Evolutionary conservation across 768 basidiomycete genomes (phyloP), one percentile per base, ranked within the genome.

Genomic region (Lentinula edodes): DNA sequence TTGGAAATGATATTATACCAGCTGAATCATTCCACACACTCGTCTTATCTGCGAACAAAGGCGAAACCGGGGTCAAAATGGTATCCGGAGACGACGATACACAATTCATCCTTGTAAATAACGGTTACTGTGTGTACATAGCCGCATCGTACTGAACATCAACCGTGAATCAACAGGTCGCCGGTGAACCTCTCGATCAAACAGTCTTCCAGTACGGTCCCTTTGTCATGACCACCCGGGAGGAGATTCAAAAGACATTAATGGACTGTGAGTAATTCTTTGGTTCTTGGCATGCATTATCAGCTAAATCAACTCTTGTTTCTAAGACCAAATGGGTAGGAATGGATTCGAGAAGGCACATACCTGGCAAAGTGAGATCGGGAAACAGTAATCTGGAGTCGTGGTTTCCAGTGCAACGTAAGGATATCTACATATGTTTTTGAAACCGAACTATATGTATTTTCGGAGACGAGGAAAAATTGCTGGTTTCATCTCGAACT

Each of bases 341-440:
- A 97, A 98, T 69, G 96, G 96, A 4, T 98, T 98, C 71, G 96
- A 98, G 74, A 87, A 86, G 65, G 95, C 88, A 6, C 87, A 86
- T 64, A 86, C 78, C 15, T 98, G 95, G 96, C 83, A 87, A 75
- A 93, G 90, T 67, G 79, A 87, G 70, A 93, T 95, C 66, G 93
- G 83, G 54, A 72, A 78, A 54, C 65, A 74, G 64, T 74, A 69
- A 63, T 57, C 7, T 51, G 10, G n/a, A 15, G 35, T 2, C 23
- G 23, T 28, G 28, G 28, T 28, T 4, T 28, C 28, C 28, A 28
- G 28, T 28, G 28, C 28, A 28, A 28, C 28, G 3, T 28, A 28
- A 2, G 28, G 3, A 28, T 3, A 28, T 4, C 3, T 3, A n/a
- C n/a, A n/a, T n/a, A 28, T 28, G 28, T 28, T 28, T 28, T 28